These are phyloP conservation scores for Monilinia laxa DNA, from an alignment of 2,329 filamentous ascomycete genomes.

Conservation along the genomic window DNA sequence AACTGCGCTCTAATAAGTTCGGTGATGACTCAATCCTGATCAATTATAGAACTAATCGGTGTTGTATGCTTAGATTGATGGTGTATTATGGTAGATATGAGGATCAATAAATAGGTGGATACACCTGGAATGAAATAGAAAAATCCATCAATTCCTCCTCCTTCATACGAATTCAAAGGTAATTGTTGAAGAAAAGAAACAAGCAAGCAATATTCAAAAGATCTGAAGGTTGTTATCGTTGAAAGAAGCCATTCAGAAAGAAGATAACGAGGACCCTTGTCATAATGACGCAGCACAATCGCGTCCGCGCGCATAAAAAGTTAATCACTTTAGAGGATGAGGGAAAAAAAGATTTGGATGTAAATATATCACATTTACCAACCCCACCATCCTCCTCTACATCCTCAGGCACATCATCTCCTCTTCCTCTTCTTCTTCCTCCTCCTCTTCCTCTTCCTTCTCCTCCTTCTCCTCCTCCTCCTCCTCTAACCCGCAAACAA, in stretches of 20 bases:
- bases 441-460: neutral
- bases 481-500: slow-evolving; percentile 2
- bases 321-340: neutral
- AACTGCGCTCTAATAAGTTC: slow-evolving; percentile 4
- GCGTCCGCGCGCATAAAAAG: slow-evolving; percentile 15
- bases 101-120: too few species aligned
- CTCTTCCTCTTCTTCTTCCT: neutral
- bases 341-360: neutral
- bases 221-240: neutral
- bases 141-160: neutral
- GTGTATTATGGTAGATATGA: too few species aligned
- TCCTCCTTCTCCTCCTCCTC: neutral
- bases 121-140: neutral
- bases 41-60: too few species aligned
- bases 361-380: neutral
- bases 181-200: neutral
- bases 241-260: neutral
- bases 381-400: neutral
- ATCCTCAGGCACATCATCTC: neutral
- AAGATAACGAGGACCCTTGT: neutral
- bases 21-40: slow-evolving; percentile 10
- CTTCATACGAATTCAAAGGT: too few species aligned
- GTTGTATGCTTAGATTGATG: too few species aligned
- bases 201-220: too few species aligned
- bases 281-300: slow-evolving; percentile 8